A percentile compares a stretch with the other conserved stretches of the same genome.
phyloP scores from a whole-genome alignment of 768 basidiomycete species.

The Rhodosporidiobolus odoratus region DNA sequence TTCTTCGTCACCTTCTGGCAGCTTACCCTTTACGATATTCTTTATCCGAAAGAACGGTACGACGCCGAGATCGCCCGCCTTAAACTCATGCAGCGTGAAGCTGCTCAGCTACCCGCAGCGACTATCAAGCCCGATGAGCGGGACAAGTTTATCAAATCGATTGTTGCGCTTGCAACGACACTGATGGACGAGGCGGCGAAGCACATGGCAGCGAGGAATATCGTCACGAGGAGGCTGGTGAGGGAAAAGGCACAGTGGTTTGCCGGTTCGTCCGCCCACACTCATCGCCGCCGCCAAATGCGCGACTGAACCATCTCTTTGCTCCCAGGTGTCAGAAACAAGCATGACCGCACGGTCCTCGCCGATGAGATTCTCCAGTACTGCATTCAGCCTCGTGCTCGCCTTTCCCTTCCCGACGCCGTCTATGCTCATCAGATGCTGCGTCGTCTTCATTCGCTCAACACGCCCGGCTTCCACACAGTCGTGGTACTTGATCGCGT shows the following conservation, averaged over 20 bases:
- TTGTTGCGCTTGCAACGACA: constrained; percentile 20
- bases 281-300: not conserved
- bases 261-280: not conserved
- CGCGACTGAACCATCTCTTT: not conserved
- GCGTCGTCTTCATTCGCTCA: constrained; percentile 74
- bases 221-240: constrained; percentile 43
- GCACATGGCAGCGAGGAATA: constrained; percentile 43
- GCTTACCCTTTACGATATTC: constrained; percentile 79
- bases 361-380: constrained; percentile 62
- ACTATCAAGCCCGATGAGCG: constrained; percentile 22
- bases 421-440: constrained; percentile 89
- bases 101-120: not conserved
- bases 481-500: constrained; percentile 79
- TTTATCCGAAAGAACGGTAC: constrained; percentile 69
- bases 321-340: not conserved
- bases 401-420: constrained; percentile 95
- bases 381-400: constrained; percentile 83
- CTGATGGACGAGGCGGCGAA: constrained; percentile 21
- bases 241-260: constrained; percentile 37
- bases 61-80: constrained; percentile 63
- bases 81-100: constrained; percentile 46
- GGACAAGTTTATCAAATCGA: constrained; percentile 8
- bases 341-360: constrained; percentile 55
- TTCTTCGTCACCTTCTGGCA: constrained; percentile 99
- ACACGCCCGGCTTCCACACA: constrained; percentile 84